Base-by-base conservation (phyloP, 805 yeast species). In the Starmerella gropengiesseri region DNA sequence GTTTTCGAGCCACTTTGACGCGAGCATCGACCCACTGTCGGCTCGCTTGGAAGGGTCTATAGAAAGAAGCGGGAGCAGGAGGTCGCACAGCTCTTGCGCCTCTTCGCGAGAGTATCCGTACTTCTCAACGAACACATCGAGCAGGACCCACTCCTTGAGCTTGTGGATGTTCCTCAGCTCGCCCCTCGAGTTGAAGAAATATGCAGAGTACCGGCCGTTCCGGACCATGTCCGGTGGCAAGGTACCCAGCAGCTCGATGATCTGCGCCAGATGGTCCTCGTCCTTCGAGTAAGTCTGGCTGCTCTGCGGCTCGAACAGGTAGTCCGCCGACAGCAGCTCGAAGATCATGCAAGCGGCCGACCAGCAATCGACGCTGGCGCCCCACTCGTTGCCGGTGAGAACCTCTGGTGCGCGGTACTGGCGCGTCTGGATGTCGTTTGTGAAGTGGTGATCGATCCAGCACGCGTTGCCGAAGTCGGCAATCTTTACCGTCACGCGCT, bases 191-290 rank as follows among this genome's bases (percentile, higher is more conserved):
- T 78, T 74, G 71, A 81, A 78, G 55, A 75, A 71, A 56, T 77
- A 74, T 45, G 73, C 57, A 7, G 82, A 61, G 66, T 77, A 69
- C 59, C 72, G 70, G 37, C 86, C 78, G 8, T 21, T 17, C 50
- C 75, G 69, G 60, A 71, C 66, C 41, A 80, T 60, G 53, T 78
- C 57, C 13, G 73, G 53, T 2, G 94, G 93, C 42, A 81, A 65
- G 25, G 73, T 69, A 1, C 93, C 89, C 40, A 83, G 58, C 14
- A 83, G 66, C 60, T 89, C 97, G 27, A 91, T 77, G 12, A 91
- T 84, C 60, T 91, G 97, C 0, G 97, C 97, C 54, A 91, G 70
- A 60, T 91, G 98, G 60, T 91, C 98, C 57, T 89, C 96, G 60
- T 87, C 95, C 56, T 87, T 87, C 37, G 78, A 60, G 62, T 84